Percentiles rank a stretch among this genome's conserved stretches.
Evolutionary conservation across 139 green algal species (phyloP).

Genomic region (Coelastrella sp.): DNA sequence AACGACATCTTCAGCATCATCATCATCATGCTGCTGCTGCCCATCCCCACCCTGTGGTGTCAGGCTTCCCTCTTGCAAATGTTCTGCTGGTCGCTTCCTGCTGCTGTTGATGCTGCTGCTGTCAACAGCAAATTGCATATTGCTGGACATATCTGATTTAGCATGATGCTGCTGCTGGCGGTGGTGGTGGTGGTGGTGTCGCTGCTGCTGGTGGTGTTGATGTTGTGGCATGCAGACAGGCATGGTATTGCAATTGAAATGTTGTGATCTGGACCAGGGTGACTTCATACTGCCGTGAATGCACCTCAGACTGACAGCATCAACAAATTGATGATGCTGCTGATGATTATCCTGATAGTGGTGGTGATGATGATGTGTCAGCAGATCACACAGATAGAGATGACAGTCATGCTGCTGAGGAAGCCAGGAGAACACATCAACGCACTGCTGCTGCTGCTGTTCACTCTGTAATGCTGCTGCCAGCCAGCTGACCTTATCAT

Average conservation of each 20-base stretch:
- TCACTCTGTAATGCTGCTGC: not conserved
- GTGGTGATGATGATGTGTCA: not conserved
- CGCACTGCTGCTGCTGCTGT: not conserved
- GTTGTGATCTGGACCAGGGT: not conserved
- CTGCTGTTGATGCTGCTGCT: too few species aligned
- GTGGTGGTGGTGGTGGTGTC: constrained; percentile 24
- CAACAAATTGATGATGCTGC: not conserved
- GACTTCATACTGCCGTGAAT: not conserved
- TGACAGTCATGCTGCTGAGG: constrained; percentile 25
- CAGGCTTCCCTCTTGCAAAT: not conserved
- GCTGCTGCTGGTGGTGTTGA: not conserved
- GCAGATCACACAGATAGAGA: not conserved
- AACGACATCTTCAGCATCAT: not conserved
- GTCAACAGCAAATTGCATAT: too few species aligned
- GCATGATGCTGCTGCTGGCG: not conserved
- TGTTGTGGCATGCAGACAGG: not conserved
- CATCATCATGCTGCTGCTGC: too few species aligned
- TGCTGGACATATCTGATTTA: too few species aligned
- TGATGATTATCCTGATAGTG: not conserved
- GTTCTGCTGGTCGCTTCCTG: constrained; percentile 25
- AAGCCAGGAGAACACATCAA: too few species aligned
- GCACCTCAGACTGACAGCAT: not conserved
- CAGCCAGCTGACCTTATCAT: too few species aligned
- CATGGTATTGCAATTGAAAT: not conserved
- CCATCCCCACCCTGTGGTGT: too few species aligned